phyloP scores from a whole-genome alignment of 805 yeast genomes.

The Ogataea methylovora region DNA sequence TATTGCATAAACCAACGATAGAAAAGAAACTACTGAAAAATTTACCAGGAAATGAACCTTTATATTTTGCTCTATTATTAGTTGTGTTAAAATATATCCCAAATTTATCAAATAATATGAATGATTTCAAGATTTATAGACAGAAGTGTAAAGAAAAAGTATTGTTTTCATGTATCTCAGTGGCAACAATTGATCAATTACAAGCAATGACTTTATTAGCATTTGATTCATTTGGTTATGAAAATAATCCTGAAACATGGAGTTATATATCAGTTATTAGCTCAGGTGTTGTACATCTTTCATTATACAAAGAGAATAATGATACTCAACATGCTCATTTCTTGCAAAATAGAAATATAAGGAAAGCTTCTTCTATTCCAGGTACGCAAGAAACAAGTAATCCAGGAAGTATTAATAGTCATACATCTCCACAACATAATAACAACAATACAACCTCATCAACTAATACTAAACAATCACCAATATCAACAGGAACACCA shows the following conservation, averaged over 20 bases:
- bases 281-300: conserved; percentile 16
- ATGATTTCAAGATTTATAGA: conserved; percentile 3
- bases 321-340: conserved; percentile 6
- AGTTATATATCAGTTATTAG: conserved; percentile 13
- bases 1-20: conserved; percentile 3
- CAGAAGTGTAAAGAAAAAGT: conserved; percentile 13
- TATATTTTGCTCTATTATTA: conserved; percentile 11
- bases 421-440: background rate
- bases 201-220: conserved; percentile 18
- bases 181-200: conserved; percentile 15
- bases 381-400: background rate
- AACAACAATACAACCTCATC: background rate
- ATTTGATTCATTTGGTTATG: conserved; percentile 15
- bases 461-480: background rate
- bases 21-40: background rate
- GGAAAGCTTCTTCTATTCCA: conserved; percentile 4
- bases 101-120: background rate
- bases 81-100: conserved; percentile 10
- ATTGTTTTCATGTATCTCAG: conserved; percentile 12
- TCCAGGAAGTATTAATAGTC: background rate
- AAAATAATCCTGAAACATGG: conserved; percentile 19
- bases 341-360: conserved; percentile 3
- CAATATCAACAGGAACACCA: background rate
- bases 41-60: background rate
- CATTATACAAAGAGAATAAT: conserved; percentile 7